These are phyloP conservation scores for Cryphonectria nitschkei DNA, from an alignment of 2,329 filamentous ascomycete species.

Conservation along the genomic window DNA sequence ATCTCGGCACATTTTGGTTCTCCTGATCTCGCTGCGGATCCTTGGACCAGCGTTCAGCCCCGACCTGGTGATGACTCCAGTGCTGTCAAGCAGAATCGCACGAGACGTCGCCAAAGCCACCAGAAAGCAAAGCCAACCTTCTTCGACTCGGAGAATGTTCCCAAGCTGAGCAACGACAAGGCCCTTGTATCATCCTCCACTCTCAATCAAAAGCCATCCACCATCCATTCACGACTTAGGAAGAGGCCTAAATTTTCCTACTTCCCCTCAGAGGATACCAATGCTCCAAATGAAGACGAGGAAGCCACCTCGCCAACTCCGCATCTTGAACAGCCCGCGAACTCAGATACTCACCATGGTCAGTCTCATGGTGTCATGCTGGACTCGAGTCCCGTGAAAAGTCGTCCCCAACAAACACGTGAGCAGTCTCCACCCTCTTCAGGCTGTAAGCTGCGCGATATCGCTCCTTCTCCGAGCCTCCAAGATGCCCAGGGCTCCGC, in stretches of 20 bases:
- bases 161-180: neutral
- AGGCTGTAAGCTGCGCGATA: neutral
- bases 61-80: constrained; percentile 36
- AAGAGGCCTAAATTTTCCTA: neutral
- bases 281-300: neutral
- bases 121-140: constrained; percentile 21
- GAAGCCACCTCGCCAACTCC: neutral
- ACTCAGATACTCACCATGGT: neutral
- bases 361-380: neutral
- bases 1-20: constrained; percentile 9
- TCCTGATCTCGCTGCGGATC: neutral
- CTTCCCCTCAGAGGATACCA: neutral
- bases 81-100: constrained; percentile 33
- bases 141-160: neutral
- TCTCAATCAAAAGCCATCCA: no score
- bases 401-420: neutral
- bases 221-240: neutral
- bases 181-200: neutral
- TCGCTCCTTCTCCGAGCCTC: neutral
- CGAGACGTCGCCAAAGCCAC: constrained; percentile 1
- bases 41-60: constrained; percentile 30
- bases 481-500: neutral
- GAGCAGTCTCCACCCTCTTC: neutral
- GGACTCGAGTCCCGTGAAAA: neutral
- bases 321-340: neutral